Evolutionary conservation across 1,139 yeast species (phyloP), one percentile per base, ranked within the genome.

Genomic region (Pneumocystis sp.): DNA sequence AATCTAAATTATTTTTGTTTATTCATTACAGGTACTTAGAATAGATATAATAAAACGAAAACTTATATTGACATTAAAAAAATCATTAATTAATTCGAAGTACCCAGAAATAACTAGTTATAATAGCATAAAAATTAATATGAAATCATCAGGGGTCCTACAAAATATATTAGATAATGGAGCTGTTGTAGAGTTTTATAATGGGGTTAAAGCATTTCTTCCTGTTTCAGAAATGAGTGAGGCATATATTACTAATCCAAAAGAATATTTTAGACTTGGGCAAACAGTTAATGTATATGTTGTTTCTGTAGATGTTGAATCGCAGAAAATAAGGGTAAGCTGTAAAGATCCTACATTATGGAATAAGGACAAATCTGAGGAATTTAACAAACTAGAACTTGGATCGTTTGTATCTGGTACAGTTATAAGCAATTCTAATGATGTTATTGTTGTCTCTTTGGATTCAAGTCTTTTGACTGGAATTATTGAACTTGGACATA

Each of bases 151-250:
- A 17, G 97, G 90, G 17, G 86, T 91, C 2, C 86, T 95, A 62
- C 85, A 86, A 68, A 80, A 82, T 63, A 82, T 91, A 71, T 83
- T 83, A 66, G 85, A 85, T 68, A 80, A 81, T 67, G 98, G 98
- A 71, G 96, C 87, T 61, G 78, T 90, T 64, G 85, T 93, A 3
- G 83, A 90, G 37, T 90, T 93, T 72, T 90, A 89, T 73, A 95
- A 95, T 66, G 80, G 81, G 65, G 76, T 88, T 61, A 82, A 81
- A 70, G 98, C 93, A 0, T 91, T 84, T 73, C 79, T 93, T 69
- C 97, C 97, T 59, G 84, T 85, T 69, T 80, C 85, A 66, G 97
- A 93, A 77, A 88, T 93, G 71, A 87, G 96, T 65, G 97, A 93
- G 76, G 86, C 96, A 1, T 88, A 83, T 73, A 93, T 90, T 63